These are phyloP conservation scores for Aspergillus homomorphus DNA, from an alignment of 495 filamentous ascomycete species.

Conservation along the genomic window DNA sequence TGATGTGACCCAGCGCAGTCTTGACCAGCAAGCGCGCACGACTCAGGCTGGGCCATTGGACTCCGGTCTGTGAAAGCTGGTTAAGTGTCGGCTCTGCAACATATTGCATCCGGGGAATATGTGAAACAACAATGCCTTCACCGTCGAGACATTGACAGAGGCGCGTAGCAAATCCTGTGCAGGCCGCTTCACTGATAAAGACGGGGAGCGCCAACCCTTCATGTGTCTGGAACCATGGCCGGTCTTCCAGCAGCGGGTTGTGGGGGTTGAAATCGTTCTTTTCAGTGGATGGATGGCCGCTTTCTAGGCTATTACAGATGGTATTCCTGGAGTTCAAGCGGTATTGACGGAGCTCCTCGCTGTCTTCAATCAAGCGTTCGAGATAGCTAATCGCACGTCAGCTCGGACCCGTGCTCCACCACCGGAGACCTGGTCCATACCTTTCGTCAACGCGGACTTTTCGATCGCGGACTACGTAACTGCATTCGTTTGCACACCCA, in stretches of 20 bases:
- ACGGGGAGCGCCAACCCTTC: conserved; percentile 29
- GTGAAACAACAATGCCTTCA: conserved; percentile 13
- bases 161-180: conserved; percentile 33
- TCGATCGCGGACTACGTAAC: conserved; percentile 34
- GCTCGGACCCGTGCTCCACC: neutral
- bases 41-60: conserved; percentile 25
- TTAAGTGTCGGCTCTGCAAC: conserved; percentile 21
- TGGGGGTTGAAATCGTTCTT: conserved; percentile 13
- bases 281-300: neutral
- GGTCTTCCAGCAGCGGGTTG: conserved; percentile 30
- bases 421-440: conserved; percentile 12
- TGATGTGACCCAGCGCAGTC: conserved; percentile 25
- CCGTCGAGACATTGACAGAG: conserved; percentile 29
- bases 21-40: conserved; percentile 27
- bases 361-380: conserved; percentile 26
- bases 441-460: conserved; percentile 33
- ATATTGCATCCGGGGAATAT: conserved; percentile 30
- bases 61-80: neutral
- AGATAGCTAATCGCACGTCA: conserved; percentile 21
- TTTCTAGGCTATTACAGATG: conserved; percentile 8
- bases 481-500: conserved; percentile 25
- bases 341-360: conserved; percentile 20
- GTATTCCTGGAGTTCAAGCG: conserved; percentile 7
- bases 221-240: conserved; percentile 33
- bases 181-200: conserved; percentile 34